Conservation (phyloP, 2,329 filamentous ascomycete genomes). For the Beauveria varroae region DNA sequence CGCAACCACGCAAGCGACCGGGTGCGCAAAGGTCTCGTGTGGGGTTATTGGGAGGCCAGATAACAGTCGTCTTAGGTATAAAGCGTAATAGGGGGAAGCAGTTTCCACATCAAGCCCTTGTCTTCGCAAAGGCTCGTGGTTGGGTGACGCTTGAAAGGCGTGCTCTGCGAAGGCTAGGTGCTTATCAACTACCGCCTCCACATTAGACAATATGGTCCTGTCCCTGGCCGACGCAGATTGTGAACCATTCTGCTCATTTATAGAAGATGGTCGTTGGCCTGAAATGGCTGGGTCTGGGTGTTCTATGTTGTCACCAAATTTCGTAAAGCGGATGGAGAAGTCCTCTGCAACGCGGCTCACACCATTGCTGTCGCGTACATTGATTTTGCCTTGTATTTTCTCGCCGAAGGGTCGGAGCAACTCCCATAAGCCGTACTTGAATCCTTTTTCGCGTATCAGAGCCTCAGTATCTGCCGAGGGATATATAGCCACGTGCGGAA, state of each 20-base stretch:
- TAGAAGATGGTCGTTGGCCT: slow-evolving; percentile 30
- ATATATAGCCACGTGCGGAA: slow-evolving; percentile 80
- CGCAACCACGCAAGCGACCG: slow-evolving; percentile 87
- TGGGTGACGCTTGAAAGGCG: slow-evolving; percentile 32
- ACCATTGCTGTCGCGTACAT: slow-evolving; percentile 83
- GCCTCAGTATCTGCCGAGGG: slow-evolving; percentile 82
- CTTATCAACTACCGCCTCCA: slow-evolving; percentile 73
- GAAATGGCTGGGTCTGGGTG: slow-evolving; percentile 35
- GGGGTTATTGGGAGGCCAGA: slow-evolving; percentile 71
- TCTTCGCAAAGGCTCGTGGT: slow-evolving; percentile 31
- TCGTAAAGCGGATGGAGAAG: slow-evolving; percentile 79
- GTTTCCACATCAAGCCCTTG: slow-evolving; percentile 38
- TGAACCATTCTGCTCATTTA: slow-evolving; percentile 26
- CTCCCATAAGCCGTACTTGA: slow-evolving; percentile 73
- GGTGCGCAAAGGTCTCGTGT: slow-evolving; percentile 91
- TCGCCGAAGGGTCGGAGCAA: slow-evolving; percentile 89
- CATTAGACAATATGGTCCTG: slow-evolving; percentile 44
- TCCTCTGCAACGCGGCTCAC: slow-evolving; percentile 79
- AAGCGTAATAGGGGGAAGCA: slow-evolving; percentile 72
- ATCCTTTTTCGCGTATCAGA: slow-evolving; percentile 75
- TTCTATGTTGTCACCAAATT: slow-evolving; percentile 54
- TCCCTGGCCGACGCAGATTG: slow-evolving; percentile 24
- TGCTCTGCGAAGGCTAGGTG: slow-evolving; percentile 72
- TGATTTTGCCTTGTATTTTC: slow-evolving; percentile 76
- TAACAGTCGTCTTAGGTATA: slow-evolving; percentile 77